Evolutionary conservation across 495 filamentous ascomycete genomes (phyloP).

Genomic region (Podospora didyma): DNA sequence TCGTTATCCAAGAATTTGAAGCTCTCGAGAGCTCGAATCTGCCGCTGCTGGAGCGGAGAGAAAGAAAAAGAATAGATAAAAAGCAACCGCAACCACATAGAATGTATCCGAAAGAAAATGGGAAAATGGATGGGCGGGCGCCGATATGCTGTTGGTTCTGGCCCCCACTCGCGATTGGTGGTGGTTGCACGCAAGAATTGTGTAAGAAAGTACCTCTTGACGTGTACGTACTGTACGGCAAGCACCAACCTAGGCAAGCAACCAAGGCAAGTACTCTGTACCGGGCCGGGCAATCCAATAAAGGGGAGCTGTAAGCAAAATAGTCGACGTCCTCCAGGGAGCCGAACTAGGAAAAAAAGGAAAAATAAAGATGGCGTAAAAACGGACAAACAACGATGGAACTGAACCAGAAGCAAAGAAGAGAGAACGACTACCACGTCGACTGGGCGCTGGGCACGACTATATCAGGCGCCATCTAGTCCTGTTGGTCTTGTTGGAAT

Average conservation of each 20-base stretch:
- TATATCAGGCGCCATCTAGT: neutral
- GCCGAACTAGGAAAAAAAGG: neutral
- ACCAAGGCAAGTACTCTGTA: neutral
- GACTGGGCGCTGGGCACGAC: neutral
- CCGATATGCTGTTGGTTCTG: constrained; percentile 16
- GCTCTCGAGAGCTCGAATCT: neutral
- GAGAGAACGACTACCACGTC: neutral
- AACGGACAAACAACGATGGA: neutral
- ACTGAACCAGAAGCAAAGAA: neutral
- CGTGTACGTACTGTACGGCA: neutral
- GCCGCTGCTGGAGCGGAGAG: neutral
- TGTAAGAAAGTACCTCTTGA: neutral
- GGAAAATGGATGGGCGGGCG: constrained; percentile 1
- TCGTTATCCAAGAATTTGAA: neutral
- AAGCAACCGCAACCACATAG: constrained; percentile 10
- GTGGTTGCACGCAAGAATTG: neutral
- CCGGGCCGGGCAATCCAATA: neutral
- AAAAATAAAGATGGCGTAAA: neutral
- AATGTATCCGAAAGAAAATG: constrained; percentile 3
- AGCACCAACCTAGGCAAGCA: neutral
- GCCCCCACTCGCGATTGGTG: constrained; percentile 10
- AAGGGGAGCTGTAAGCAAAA: neutral
- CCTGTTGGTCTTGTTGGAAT: no score
- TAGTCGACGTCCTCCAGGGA: neutral
- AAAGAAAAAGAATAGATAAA: neutral